phyloP scores from a whole-genome alignment of 306 rosid species.

The Sindora glabra region DNA sequence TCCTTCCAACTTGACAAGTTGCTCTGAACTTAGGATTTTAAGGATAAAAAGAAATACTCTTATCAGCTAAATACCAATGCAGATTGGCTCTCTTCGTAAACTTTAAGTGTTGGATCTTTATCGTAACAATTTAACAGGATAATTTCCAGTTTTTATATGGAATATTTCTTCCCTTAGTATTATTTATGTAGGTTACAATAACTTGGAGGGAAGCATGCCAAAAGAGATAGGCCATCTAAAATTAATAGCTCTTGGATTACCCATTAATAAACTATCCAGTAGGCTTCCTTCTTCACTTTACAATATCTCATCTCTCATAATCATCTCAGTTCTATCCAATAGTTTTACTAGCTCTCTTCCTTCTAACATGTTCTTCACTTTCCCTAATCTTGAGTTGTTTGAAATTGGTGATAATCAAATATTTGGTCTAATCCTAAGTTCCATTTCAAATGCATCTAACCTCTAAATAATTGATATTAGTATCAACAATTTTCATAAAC shows the following conservation, averaged over 20 bases:
- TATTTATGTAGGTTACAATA: not conserved
- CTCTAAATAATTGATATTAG: not conserved
- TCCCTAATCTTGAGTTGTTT: not conserved
- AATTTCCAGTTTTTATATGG: conserved; percentile 1
- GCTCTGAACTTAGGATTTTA: not conserved
- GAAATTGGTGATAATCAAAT: not conserved
- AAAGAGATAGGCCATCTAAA: not conserved
- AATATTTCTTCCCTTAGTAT: not conserved
- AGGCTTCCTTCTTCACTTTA: too few species aligned
- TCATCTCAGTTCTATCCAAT: not conserved
- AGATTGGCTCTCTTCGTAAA: not conserved
- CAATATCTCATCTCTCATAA: conserved; percentile 1
- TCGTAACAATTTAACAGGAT: not conserved
- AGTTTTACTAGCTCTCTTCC: not conserved
- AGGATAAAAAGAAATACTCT: not conserved
- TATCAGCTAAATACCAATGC: not conserved
- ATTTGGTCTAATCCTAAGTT: conserved; percentile 1
- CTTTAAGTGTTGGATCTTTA: not conserved
- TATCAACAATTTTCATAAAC: not conserved
- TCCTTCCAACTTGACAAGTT: too few species aligned
- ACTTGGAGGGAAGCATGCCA: too few species aligned
- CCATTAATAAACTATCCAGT: not conserved
- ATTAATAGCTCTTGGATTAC: fast-evolving
- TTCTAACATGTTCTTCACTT: not conserved
- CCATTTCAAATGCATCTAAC: not conserved